A percentile compares a stretch with the other conserved stretches of the same genome.
These are phyloP conservation scores for Globisporangium rhizosaccharum DNA, from an alignment of 352 stramenopile species.

Conservation along the genomic window DNA sequence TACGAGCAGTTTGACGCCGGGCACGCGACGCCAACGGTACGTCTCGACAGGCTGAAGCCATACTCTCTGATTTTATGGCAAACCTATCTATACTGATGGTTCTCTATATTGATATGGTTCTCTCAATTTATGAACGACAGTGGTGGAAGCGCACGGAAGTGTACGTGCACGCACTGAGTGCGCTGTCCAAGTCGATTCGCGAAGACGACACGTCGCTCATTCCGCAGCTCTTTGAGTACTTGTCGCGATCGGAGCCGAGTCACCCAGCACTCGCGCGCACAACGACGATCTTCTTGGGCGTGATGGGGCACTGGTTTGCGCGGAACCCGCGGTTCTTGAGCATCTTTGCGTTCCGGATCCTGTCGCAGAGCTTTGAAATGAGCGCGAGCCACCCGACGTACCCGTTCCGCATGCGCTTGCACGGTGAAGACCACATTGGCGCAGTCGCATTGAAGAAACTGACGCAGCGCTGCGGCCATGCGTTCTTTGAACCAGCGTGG, in stretches of 20 bases:
- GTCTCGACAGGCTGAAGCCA: conserved; percentile 1
- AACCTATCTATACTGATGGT: conserved; percentile 7
- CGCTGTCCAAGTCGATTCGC: conserved; percentile 74
- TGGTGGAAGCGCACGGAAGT: conserved; percentile 78
- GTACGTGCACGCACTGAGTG: conserved; percentile 79
- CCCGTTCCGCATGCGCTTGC: conserved; percentile 35
- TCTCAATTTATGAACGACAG: conserved; percentile 8
- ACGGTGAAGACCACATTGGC: conserved; percentile 61
- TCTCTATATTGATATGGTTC: too few relatives aligned
- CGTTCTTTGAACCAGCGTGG: conserved; percentile 67
- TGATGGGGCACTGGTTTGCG: conserved; percentile 71
- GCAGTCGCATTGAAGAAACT: conserved; percentile 67
- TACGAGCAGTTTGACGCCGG: conserved; percentile 53
- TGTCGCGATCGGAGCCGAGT: conserved; percentile 59
- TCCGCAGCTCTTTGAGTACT: conserved; percentile 63
- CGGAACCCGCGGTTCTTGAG: conserved; percentile 50
- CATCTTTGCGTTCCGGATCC: conserved; percentile 57
- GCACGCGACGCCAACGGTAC: conserved; percentile 19
- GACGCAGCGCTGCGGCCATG: conserved; percentile 45
- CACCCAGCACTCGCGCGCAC: conserved; percentile 59
- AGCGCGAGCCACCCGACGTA: conserved; percentile 29
- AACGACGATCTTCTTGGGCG: conserved; percentile 63
- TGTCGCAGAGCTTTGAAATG: conserved; percentile 62
- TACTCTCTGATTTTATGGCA: neutral
- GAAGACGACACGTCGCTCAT: conserved; percentile 73